Evolutionary conservation across 345 rosid genomes (phyloP), one percentile per base, ranked within the genome.

Genomic region (Syzygium aqueum): DNA sequence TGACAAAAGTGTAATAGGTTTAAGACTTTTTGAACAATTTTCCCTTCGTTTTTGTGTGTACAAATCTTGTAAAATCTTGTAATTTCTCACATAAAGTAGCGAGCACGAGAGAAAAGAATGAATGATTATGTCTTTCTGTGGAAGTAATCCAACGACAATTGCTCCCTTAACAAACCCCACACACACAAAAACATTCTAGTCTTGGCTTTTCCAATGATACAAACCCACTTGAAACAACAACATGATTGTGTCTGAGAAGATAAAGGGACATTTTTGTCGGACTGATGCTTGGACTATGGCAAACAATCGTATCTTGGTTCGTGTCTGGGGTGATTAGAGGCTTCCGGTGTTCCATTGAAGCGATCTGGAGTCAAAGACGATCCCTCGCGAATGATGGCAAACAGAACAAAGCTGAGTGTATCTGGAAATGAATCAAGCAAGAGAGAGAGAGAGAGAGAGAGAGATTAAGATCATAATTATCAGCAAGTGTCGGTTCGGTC

Each of bases 371-470:
- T 73, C 82, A 73, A 17, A 37, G 15, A 43, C 27, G 28, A 53
- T 17, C 61, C 65, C 86, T 94, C 17, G 93, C 94, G 28, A 94
- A 93, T 80, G 94, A 89, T 77, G 95, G 97, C 86, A 94, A 88
- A 88, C 95, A 93, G 90, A 94, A 94, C 3, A 95, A 91, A 0
- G 94, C 95, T 5, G 94, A 91, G 89, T 94, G 97, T 51, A 91
- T 87, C 95, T 94, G 95, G 49, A 89, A 87, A 40, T 16, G 40
- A 27, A 50, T 1, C 78, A 85, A 50, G 37, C 85, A 78, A 85
- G 21, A 6, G 21, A 30, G 43, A 40, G 43, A 40, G 43, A 40
- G 43, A 40, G 46, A 43, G 46, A 43, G 46, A 43, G 46, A 43
- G 46, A 43, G 46, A 43, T 6, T n/a, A n/a, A n/a, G n/a, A n/a